Evolutionary conservation across 2,329 filamentous ascomycete genomes (phyloP).

Genomic region (Aureobasidium vineae): DNA sequence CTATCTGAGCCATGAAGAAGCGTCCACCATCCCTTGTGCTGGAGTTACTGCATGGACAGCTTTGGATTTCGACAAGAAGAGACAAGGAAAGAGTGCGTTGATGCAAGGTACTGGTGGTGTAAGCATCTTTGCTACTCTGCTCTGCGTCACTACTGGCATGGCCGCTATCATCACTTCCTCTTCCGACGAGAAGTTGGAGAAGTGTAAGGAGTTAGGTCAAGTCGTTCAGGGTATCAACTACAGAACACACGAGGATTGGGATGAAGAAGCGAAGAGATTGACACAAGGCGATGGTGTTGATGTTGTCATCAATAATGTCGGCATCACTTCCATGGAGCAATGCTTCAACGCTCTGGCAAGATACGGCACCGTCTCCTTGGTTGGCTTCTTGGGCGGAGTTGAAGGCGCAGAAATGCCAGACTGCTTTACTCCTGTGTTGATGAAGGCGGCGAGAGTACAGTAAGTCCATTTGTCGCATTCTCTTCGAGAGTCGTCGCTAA

Average conservation of each 20-base stretch:
- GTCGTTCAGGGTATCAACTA: background rate
- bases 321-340: slow-evolving; percentile 32
- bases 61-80: background rate
- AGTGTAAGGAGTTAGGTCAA: slow-evolving; percentile 28
- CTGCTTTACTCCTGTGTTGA: background rate
- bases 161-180: slow-evolving; percentile 33
- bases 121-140: slow-evolving; percentile 34
- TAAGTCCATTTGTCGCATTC: background rate
- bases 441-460: background rate
- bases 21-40: slow-evolving; percentile 45
- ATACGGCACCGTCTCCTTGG: slow-evolving; percentile 45
- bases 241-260: background rate
- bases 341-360: slow-evolving; percentile 43
- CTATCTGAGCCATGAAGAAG: slow-evolving; percentile 40
- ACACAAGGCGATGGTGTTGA: slow-evolving; percentile 26
- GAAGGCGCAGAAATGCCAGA: slow-evolving; percentile 31
- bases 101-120: slow-evolving; percentile 36
- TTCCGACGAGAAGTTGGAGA: slow-evolving; percentile 30
- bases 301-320: slow-evolving; percentile 34
- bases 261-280: background rate
- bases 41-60: slow-evolving; percentile 48
- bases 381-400: slow-evolving; percentile 44
- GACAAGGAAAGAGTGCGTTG: background rate
- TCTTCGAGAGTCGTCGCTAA: background rate
- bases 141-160: slow-evolving; percentile 30